These are phyloP conservation scores for Periconia macrospinosa DNA, from an alignment of 2,329 filamentous ascomycete species.

Conservation along the genomic window DNA sequence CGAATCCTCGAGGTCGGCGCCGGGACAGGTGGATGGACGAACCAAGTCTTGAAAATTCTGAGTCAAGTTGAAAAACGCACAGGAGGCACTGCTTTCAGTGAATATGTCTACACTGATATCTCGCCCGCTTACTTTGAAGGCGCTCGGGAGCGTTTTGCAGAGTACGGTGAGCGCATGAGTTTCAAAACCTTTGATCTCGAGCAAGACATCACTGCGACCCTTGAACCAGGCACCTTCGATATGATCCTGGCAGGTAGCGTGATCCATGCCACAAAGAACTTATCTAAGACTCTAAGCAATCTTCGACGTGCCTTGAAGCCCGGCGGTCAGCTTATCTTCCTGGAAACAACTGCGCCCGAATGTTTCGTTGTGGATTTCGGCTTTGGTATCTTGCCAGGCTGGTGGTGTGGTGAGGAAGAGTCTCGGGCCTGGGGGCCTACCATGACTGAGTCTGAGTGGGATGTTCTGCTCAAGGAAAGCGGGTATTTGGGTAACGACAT, in stretches of 20 bases:
- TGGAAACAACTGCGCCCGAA: slow-evolving; percentile 6
- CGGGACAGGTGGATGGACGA: slow-evolving; percentile 12
- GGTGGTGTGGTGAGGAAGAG: slow-evolving; percentile 21
- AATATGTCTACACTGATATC: slow-evolving; percentile 20
- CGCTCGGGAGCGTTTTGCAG: slow-evolving; percentile 5
- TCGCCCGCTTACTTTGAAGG: slow-evolving; percentile 14
- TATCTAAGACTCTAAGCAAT: slow-evolving; percentile 11
- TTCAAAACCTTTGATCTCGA: slow-evolving; percentile 12
- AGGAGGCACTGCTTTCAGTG: slow-evolving; percentile 1
- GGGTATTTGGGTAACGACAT: slow-evolving; percentile 34
- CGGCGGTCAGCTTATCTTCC: slow-evolving; percentile 12
- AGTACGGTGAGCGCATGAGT: neutral
- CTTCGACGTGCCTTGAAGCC: slow-evolving; percentile 16
- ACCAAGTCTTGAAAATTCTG: slow-evolving; percentile 3
- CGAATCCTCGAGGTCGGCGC: slow-evolving; percentile 14
- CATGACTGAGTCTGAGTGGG: slow-evolving; percentile 34
- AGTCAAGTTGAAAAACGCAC: neutral
- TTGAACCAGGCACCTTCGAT: slow-evolving; percentile 11
- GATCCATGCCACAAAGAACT: slow-evolving; percentile 14
- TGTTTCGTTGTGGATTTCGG: neutral
- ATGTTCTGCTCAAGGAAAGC: slow-evolving; percentile 26
- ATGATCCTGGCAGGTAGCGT: slow-evolving; percentile 40
- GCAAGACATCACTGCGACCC: slow-evolving; percentile 4
- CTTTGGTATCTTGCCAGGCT: slow-evolving; percentile 15
- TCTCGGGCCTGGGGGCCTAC: slow-evolving; percentile 26